phyloP scores from a whole-genome alignment of 2,329 filamentous ascomycete species.

The Pochonia chlamydosporia region DNA sequence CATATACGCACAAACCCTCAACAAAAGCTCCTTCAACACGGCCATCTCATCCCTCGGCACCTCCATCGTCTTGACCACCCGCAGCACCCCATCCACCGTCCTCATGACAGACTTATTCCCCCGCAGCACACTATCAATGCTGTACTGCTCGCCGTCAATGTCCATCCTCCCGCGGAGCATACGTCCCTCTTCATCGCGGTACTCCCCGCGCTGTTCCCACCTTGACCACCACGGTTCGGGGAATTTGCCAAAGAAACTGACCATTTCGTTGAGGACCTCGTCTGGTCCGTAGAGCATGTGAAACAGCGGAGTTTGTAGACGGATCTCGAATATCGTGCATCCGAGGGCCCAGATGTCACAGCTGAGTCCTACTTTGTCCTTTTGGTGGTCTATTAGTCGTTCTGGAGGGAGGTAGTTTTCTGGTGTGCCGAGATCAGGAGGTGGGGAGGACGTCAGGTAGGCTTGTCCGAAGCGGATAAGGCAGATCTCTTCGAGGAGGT shows the following conservation, averaged over 20 bases:
- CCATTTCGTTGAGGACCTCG: conserved; percentile 22
- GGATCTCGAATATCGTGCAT: conserved; percentile 27
- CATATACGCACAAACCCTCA: conserved; percentile 14
- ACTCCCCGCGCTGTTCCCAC: conserved; percentile 18
- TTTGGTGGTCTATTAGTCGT: conserved; percentile 11
- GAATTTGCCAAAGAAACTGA: conserved; percentile 23
- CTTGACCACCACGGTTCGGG: conserved; percentile 23
- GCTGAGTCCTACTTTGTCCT: conserved; percentile 9
- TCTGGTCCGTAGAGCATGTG: conserved; percentile 21
- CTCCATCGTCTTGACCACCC: conserved; percentile 7
- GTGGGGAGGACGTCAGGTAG: conserved; percentile 10
- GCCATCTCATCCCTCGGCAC: conserved; percentile 14
- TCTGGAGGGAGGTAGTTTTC: conserved; percentile 24
- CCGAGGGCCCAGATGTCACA: conserved; percentile 28
- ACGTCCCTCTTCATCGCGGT: conserved; percentile 17
- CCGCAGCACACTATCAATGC: conserved; percentile 1
- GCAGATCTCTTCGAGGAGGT: conserved; percentile 13
- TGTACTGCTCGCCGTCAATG: conserved; percentile 2
- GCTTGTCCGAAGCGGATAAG: conserved; percentile 20
- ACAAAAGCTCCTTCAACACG: conserved; percentile 18
- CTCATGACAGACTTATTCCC: conserved; percentile 2
- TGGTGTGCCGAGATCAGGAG: conserved; percentile 20
- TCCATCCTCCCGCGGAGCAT: conserved; percentile 2
- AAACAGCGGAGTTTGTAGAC: conserved; percentile 22
- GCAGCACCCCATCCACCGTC: conserved; percentile 5